Evolutionary conservation across 2,329 filamentous ascomycete species (phyloP), one percentile per base, ranked within the genome.

Genomic region (Xenosphaeropsis pyriputrescens): DNA sequence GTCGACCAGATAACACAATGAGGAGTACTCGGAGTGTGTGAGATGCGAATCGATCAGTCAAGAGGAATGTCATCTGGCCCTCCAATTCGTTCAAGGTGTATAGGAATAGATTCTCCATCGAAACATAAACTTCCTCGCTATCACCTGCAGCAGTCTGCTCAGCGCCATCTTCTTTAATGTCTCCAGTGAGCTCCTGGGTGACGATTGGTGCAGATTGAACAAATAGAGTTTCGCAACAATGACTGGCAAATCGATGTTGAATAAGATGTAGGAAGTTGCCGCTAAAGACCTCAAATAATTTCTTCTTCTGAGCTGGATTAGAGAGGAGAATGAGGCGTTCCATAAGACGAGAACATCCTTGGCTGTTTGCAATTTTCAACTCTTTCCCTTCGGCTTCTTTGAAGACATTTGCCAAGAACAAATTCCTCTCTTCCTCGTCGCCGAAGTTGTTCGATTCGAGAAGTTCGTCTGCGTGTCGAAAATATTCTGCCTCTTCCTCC

Each of bases 181-280:
- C 61, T 55, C 68, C 57, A 5, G 62, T 58, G 13, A 84, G 59
- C 58, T 94, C 88, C 43, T 79, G 66, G 12, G 80, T 81, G 29
- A 94, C 82, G 9, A 81, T 62, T 1, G 83, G 79, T 0, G 88
- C 88, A 2, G 84, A 81, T 45, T 83, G 75, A 35, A 88, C 66
- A 57, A 98, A 96, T 22, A 98, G 69, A 18, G 85, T 85, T 62
- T 98, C 91, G 56, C 88, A 95, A 61, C 89, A 96, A 63, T 98
- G 91, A 43, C 88, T 93, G 5, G 91, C 91, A 52, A 98, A 98
- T 14, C 91, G 81, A 61, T 98, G 91, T 56, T 93, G 88, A 37
- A 95, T 78, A 18, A 98, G 71, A 50, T 88, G 80, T 41, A 89
- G 65, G 59, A 96, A 93, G 59, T 96, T 84, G 26, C 81, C 79